phyloP scores from a whole-genome alignment of 1,284 basidiomycete genomes.

The Heterobasidion parviporum region DNA sequence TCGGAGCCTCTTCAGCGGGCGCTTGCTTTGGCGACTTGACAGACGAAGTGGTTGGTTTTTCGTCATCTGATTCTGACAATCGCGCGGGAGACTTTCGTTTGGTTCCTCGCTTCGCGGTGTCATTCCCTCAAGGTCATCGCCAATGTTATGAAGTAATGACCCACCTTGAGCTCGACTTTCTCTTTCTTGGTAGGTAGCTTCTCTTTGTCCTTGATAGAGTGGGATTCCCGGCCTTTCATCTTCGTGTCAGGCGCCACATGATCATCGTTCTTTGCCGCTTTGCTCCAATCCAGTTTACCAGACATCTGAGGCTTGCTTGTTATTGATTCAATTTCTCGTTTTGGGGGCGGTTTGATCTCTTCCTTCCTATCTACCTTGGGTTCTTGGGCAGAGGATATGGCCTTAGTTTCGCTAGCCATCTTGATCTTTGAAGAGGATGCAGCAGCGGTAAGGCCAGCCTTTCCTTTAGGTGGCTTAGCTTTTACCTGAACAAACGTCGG shows the following conservation, averaged over 20 bases:
- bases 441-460: not conserved
- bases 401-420: not conserved
- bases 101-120: constrained; percentile 34
- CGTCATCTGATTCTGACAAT: constrained; percentile 41
- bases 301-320: constrained; percentile 33
- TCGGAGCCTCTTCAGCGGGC: constrained; percentile 8
- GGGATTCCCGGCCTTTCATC: not conserved
- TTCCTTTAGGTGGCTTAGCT: not conserved
- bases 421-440: constrained; percentile 2
- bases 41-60: constrained; percentile 15
- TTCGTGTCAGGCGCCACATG: not conserved
- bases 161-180: constrained; percentile 15
- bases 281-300: constrained; percentile 58
- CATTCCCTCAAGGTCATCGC: not conserved
- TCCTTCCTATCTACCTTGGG: not conserved
- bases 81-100: constrained; percentile 44
- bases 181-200: constrained; percentile 11
- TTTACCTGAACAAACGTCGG: not conserved
- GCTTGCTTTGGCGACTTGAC: not conserved
- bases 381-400: not conserved
- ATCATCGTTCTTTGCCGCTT: constrained; percentile 16
- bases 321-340: not conserved
- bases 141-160: not conserved
- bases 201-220: not conserved
- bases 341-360: not conserved